Base-by-base conservation (phyloP, 1,284 basidiomycete genomes). In the Ceratobasidium sp. region DNA sequence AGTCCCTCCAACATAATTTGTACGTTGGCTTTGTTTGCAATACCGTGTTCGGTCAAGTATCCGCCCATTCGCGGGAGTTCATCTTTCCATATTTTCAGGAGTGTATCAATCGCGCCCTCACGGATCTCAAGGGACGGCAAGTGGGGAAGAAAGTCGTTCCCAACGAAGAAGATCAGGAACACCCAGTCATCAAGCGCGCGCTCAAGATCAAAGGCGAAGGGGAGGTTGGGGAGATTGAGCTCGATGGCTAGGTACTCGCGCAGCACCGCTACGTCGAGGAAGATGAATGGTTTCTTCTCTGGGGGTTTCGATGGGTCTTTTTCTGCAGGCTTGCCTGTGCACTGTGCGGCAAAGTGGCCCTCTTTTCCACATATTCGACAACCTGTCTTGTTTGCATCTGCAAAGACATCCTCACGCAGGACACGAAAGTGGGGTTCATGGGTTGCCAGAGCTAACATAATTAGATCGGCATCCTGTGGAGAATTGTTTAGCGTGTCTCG, bases 121-220 rank as follows among this genome's bases (percentile, higher is more conserved):
- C 98, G 89, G 80, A 99, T 99, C 86, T 99, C 98, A 84, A 99
- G 89, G 74, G 92, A 95, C 26, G 98, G 98, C 75, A 99, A 85
- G 84, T 99, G 98, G 18, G 98, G 98, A 79, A 99, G 86, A 86
- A 99, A 99, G 84, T 99, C 98, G 85, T 99, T 99, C 78, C 98
- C 98, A 79, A 99, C 97, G 82, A 99, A 98, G 88, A 99, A 98
- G 79, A 98, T 98, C 79, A 99, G 87, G 80, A 99, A 91, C 78
- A 99, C 95, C 97, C 98, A 99, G 82, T 99, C 98, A 87, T 99
- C 98, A 82, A 99, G 95, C 44, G 98, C 96, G 81, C 93, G 91
- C 82, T 99, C 98, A 80, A 98, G 85, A 79, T 95, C 91, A 86
- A 97, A 99, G n/a, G 91, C 89, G 83, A 98, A 98, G 0, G 91